Percentiles rank a stretch among this genome's conserved stretches.
Conservation (phyloP, 768 basidiomycete genomes). For the Trametes cubensis region DNA sequence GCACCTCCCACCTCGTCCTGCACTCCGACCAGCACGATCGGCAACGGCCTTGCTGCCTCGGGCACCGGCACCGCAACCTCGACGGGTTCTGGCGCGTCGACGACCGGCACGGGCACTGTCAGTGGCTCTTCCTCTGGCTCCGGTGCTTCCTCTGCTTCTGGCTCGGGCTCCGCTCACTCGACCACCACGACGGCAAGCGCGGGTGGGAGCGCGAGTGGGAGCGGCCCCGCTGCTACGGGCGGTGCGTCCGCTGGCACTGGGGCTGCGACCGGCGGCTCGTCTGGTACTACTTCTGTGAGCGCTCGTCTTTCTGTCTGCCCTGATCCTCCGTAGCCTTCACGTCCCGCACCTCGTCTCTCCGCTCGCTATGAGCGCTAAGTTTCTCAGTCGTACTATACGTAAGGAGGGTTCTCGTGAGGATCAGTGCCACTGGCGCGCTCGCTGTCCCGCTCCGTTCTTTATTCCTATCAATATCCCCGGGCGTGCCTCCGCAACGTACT, state of each 20-base stretch:
- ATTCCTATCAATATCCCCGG: too few relatives aligned
- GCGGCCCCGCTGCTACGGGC: neutral
- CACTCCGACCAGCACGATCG: conserved; percentile 51
- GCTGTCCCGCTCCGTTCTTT: neutral
- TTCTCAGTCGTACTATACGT: neutral
- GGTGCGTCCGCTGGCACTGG: neutral
- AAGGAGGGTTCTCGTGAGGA: neutral
- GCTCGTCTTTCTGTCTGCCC: neutral
- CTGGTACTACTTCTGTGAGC: conserved; percentile 11
- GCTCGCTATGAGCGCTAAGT: neutral
- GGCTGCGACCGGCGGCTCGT: neutral
- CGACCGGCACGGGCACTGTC: conserved; percentile 3
- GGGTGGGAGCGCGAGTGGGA: neutral
- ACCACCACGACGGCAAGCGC: too few relatives aligned
- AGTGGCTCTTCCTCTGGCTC: conserved; percentile 5
- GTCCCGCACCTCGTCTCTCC: neutral
- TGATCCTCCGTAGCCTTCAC: neutral
- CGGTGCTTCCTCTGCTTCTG: neutral
- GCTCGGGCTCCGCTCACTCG: neutral
- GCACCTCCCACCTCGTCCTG: conserved; percentile 65
- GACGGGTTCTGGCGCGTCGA: neutral
- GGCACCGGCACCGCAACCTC: neutral
- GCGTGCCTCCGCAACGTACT: neutral
- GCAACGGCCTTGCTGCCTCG: conserved; percentile 40
- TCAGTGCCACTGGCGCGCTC: neutral